A percentile compares a stretch with the other conserved stretches of the same genome.
Conservation (phyloP, 2,329 filamentous ascomycete genomes). For the Dothistroma pini region DNA sequence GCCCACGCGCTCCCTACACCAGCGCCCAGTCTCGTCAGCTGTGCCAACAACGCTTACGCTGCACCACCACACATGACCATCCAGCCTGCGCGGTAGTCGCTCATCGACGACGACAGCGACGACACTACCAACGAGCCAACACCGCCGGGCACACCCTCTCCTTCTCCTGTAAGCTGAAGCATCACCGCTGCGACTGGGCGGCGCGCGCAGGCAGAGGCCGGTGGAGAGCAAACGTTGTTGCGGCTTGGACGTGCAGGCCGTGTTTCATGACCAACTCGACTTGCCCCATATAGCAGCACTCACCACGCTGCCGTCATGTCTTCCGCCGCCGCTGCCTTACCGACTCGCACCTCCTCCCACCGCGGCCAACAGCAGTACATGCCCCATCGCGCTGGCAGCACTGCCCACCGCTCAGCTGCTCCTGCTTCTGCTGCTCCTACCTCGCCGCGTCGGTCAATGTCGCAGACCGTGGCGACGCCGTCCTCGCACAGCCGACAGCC, state of each 20-base stretch:
- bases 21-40: too few species aligned
- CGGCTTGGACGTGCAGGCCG: background rate
- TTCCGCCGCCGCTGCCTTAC: constrained; percentile 46
- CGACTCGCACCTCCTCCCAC: constrained; percentile 48
- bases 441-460: constrained; percentile 37
- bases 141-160: background rate
- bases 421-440: constrained; percentile 29
- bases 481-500: constrained; percentile 37
- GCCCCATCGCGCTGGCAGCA: constrained; percentile 40
- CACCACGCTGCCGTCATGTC: constrained; percentile 30
- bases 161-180: background rate
- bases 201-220: background rate
- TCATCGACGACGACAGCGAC: background rate
- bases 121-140: background rate
- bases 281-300: background rate
- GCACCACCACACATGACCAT: background rate
- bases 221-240: background rate
- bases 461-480: constrained; percentile 27
- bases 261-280: background rate
- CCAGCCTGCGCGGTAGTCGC: background rate
- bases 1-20: background rate
- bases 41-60: background rate
- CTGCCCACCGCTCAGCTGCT: constrained; percentile 31
- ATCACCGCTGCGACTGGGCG: background rate
- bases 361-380: constrained; percentile 46